Percentiles rank a stretch among this genome's conserved stretches.
Evolutionary conservation across 768 basidiomycete species (phyloP).

Genomic region (Auriscalpium vulgare): DNA sequence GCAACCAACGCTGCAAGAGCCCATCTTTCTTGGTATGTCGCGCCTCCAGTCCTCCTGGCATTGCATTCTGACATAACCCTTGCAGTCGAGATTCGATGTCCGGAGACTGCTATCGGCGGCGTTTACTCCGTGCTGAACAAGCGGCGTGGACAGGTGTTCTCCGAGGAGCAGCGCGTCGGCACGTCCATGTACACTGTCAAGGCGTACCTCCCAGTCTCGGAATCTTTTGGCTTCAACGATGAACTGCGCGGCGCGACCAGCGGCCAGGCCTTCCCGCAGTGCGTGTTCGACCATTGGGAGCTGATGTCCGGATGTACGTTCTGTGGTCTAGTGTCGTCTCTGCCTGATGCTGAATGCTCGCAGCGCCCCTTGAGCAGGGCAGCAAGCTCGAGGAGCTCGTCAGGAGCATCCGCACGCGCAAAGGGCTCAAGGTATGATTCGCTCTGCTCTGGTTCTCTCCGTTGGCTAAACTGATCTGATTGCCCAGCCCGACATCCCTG

Average conservation of each 20-base stretch:
- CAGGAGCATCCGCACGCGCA: conserved; percentile 75
- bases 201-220: conserved; percentile 86
- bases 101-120: conserved; percentile 94
- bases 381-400: conserved; percentile 86
- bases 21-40: conserved; percentile 78
- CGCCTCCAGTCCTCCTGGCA: conserved; percentile 8
- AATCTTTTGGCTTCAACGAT: conserved; percentile 97
- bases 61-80: not conserved
- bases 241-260: conserved; percentile 86
- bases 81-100: conserved; percentile 94
- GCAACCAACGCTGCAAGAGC: conserved; percentile 88
- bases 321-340: not conserved
- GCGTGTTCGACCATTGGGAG: conserved; percentile 92
- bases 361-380: conserved; percentile 82
- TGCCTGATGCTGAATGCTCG: conserved; percentile 3
- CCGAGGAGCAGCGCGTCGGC: conserved; percentile 92
- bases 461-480: conserved; percentile 8
- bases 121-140: conserved; percentile 92
- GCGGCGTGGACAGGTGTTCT: conserved; percentile 97
- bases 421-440: conserved; percentile 79
- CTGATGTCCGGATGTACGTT: conserved; percentile 70
- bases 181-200: conserved; percentile 99
- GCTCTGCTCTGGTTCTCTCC: too few species aligned
- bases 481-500: conserved; percentile 73
- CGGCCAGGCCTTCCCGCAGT: conserved; percentile 98